Conservation (phyloP, 306 rosid genomes). For the Cucurbita pepo region DNA sequence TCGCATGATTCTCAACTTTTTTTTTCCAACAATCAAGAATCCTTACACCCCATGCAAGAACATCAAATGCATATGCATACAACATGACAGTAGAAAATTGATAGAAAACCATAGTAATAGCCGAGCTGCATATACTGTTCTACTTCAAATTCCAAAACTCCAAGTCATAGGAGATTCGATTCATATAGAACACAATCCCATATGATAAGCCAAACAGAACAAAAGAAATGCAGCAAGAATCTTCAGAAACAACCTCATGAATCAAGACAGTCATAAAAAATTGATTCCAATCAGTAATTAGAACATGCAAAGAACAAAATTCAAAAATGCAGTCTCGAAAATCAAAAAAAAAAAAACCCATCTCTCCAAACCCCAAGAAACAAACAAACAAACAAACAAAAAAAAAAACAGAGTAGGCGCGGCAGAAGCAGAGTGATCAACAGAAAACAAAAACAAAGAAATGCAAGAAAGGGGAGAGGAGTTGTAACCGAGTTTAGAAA, state of each 20-base stretch:
- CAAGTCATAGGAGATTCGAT: background rate
- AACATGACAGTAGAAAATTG: background rate
- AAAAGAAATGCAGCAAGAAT: slow-evolving; percentile 1
- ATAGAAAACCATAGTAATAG: background rate
- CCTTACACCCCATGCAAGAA: background rate
- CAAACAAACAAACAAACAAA: background rate
- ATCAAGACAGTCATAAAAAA: background rate
- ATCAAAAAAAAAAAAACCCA: background rate
- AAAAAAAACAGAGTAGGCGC: background rate
- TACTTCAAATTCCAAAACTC: background rate
- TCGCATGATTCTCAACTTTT: background rate
- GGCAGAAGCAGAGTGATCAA: background rate
- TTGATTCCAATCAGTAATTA: background rate
- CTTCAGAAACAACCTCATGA: background rate
- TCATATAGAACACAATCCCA: background rate
- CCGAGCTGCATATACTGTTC: background rate
- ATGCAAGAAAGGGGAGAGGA: background rate
- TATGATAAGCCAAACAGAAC: background rate
- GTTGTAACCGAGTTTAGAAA: background rate
- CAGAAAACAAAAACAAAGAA: background rate
- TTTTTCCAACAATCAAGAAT: background rate
- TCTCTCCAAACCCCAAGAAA: background rate
- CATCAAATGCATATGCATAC: background rate
- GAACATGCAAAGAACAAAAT: background rate
- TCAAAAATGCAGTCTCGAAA: background rate